Conservation (phyloP, 139 green algal genomes). For the Chlamydomonas sphaeroides region DNA sequence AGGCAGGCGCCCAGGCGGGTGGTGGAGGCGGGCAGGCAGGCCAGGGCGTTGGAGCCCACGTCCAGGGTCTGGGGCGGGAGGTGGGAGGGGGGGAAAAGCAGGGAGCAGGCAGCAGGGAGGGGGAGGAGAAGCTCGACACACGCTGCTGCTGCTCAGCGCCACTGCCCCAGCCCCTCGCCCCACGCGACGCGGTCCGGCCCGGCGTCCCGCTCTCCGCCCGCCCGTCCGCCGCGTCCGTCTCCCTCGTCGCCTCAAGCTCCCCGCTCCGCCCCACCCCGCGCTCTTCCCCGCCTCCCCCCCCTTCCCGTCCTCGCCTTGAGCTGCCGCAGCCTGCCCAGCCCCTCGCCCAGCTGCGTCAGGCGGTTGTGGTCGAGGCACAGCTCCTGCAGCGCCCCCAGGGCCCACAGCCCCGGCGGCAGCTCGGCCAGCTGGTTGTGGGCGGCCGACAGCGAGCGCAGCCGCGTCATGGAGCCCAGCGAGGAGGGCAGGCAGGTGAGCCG, state of each 20-base stretch:
- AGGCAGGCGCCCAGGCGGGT: constrained; percentile 6
- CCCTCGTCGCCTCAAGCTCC: no score
- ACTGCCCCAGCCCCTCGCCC: no score
- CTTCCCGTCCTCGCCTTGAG: no score
- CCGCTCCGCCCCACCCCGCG: no score
- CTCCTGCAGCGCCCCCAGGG: not conserved
- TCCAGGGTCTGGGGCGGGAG: constrained; percentile 9
- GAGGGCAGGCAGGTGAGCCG: constrained; percentile 13
- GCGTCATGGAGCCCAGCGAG: constrained; percentile 16
- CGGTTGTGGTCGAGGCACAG: constrained; percentile 16
- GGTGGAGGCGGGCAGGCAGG: not conserved
- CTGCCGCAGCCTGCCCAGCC: constrained; percentile 9
- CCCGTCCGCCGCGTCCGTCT: no score
- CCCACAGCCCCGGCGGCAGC: constrained; percentile 17
- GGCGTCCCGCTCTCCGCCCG: no score
- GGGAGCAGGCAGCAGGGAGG: no score
- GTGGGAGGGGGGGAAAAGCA: not conserved
- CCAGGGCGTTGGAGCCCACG: constrained; percentile 26
- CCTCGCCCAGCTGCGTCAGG: constrained; percentile 3
- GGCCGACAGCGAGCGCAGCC: constrained; percentile 22
- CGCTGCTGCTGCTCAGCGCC: no score
- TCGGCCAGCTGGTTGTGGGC: constrained; percentile 17
- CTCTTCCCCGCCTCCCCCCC: no score
- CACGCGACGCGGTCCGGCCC: no score
- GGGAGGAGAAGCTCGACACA: no score